These are phyloP conservation scores for Populus tremula DNA, from an alignment of 345 rosid species.

Conservation along the genomic window DNA sequence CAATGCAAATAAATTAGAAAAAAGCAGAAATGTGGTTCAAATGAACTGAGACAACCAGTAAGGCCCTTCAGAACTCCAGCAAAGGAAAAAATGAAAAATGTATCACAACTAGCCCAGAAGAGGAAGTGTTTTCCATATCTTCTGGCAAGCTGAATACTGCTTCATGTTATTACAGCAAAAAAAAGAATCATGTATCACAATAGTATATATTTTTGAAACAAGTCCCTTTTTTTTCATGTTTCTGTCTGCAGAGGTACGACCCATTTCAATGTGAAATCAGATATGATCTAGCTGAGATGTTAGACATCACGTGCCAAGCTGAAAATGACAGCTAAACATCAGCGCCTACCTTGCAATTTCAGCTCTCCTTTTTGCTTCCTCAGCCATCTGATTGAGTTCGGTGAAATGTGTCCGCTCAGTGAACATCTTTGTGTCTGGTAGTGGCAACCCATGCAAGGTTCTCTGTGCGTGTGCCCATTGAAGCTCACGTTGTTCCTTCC, in stretches of 20 bases:
- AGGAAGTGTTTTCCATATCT: no score
- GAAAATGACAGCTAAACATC: not conserved
- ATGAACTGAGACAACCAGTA: not conserved
- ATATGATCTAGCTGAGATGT: no score
- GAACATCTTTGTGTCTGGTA: conserved; percentile 94
- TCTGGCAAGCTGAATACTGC: no score
- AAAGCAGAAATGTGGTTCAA: not conserved
- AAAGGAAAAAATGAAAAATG: no score
- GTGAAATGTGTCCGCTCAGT: conserved; percentile 72
- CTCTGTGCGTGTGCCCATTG: conserved; percentile 99
- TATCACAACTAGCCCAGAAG: no score
- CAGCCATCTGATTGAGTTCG: conserved; percentile 93
- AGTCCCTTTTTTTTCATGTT: no score
- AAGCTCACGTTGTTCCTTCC: conserved; percentile 96
- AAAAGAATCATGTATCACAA: no score
- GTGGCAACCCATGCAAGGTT: conserved; percentile 88
- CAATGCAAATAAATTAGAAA: not conserved
- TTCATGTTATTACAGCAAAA: no score
- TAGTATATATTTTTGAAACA: no score
- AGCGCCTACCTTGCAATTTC: conserved; percentile 82
- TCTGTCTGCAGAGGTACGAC: no score
- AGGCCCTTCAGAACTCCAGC: no score
- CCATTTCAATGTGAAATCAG: no score
- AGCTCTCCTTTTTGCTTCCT: conserved; percentile 97
- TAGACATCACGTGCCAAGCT: not conserved